A percentile compares a stretch with the other conserved stretches of the same genome.
phyloP scores from a whole-genome alignment of 2,329 filamentous ascomycete genomes.

The Drechslera avenae region DNA sequence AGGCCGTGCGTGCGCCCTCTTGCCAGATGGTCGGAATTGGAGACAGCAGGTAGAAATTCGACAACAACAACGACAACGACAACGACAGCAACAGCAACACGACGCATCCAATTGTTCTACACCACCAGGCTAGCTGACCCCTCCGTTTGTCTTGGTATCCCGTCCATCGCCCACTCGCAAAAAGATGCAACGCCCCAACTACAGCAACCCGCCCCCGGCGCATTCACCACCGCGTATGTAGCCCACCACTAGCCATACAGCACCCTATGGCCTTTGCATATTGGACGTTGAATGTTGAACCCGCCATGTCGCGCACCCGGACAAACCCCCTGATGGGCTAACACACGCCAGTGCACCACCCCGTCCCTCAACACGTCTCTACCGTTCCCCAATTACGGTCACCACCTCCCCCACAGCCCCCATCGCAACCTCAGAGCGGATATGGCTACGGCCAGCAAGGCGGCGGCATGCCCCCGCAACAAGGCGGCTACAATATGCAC shows the following conservation, averaged over 20 bases:
- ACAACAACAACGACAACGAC: conserved; percentile 3
- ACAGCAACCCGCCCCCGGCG: conserved; percentile 71
- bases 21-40: conserved; percentile 27
- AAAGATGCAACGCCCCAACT: conserved; percentile 84
- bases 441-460: conserved; percentile 76
- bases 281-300: too few species aligned
- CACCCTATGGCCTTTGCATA: too few species aligned
- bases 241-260: neutral
- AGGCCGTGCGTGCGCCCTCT: conserved; percentile 26
- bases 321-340: neutral
- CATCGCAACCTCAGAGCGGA: conserved; percentile 68
- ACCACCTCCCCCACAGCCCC: conserved; percentile 78
- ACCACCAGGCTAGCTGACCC: neutral
- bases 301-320: neutral
- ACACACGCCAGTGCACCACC: conserved; percentile 67
- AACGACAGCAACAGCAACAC: conserved; percentile 3
- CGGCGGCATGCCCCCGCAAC: conserved; percentile 48
- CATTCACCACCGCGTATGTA: conserved; percentile 77
- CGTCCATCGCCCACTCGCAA: neutral
- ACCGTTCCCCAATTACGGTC: conserved; percentile 96
- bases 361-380: conserved; percentile 97
- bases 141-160: neutral
- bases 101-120: conserved; percentile 9
- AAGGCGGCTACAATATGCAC: conserved; percentile 48
- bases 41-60: conserved; percentile 17